These are phyloP conservation scores for Mikania micrantha DNA, from an alignment of 129 eudicot species.

Conservation along the genomic window DNA sequence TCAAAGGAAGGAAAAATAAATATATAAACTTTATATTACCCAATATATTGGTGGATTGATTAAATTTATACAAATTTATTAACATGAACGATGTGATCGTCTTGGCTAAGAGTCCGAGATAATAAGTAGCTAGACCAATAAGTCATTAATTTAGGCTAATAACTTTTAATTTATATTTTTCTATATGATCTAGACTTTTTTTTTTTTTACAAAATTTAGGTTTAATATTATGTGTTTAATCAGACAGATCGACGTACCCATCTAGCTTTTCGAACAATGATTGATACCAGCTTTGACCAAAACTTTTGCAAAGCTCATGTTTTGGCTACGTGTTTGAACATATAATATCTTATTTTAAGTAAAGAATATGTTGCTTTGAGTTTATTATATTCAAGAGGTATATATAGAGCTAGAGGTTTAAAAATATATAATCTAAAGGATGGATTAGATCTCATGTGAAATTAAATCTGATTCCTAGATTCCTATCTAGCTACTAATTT, in stretches of 20 bases:
- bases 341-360: conserved; percentile 3
- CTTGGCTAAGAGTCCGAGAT: too few relatives aligned
- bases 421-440: neutral
- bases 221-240: too few relatives aligned
- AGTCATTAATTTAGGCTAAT: neutral
- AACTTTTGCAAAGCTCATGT: neutral
- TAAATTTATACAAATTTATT: too few relatives aligned
- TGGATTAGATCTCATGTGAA: conserved; percentile 19
- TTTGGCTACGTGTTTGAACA: conserved; percentile 14
- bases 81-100: too few relatives aligned
- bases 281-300: conserved; percentile 5
- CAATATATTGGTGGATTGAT: neutral
- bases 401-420: conserved; percentile 4
- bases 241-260: neutral
- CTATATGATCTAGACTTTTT: too few relatives aligned
- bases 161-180: too few relatives aligned
- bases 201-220: too few relatives aligned
- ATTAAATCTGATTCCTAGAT: conserved; percentile 19
- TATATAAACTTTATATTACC: neutral
- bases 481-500: neutral
- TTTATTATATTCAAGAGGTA: conserved; percentile 3
- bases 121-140: neutral
- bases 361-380: neutral
- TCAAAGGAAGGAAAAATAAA: neutral
- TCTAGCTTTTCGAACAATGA: neutral